These are phyloP conservation scores for Quercus parvula DNA, from an alignment of 306 rosid species.

Conservation along the genomic window DNA sequence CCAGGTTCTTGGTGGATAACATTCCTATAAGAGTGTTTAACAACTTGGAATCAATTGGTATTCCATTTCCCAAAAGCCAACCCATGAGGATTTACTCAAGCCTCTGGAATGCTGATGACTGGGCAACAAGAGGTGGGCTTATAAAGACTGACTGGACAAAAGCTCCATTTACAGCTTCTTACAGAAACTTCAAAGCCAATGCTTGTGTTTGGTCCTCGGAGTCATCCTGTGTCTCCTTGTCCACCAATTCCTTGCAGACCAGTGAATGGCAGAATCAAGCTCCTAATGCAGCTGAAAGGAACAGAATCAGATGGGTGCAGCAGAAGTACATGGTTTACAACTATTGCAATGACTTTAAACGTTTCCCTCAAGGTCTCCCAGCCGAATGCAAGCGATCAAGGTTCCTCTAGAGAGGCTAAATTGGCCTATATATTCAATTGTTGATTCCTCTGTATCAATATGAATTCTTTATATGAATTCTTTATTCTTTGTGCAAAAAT, in stretches of 20 bases:
- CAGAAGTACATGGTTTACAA: constrained; percentile 48
- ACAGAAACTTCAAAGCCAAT: constrained; percentile 35
- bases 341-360: constrained; percentile 38
- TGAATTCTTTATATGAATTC: constrained; percentile 5
- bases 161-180: constrained; percentile 49
- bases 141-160: constrained; percentile 49
- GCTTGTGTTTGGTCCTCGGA: constrained; percentile 28
- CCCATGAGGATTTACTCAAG: constrained; percentile 44
- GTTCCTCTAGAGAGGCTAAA: background rate
- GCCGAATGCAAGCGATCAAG: constrained; percentile 37
- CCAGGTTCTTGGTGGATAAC: constrained; percentile 38
- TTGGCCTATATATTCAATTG: background rate
- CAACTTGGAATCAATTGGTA: constrained; percentile 32
- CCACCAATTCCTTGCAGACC: background rate
- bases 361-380: constrained; percentile 46
- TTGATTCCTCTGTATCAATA: background rate
- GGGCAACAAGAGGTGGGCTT: constrained; percentile 51
- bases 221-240: constrained; percentile 1
- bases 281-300: constrained; percentile 29
- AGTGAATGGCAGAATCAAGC: constrained; percentile 26
- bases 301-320: constrained; percentile 46
- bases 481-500: background rate
- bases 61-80: constrained; percentile 33
- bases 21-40: constrained; percentile 33
- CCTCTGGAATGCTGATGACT: constrained; percentile 47